Base-by-base conservation (phyloP, 768 basidiomycete genomes). In the Sporobolomyces pararoseus region DNA sequence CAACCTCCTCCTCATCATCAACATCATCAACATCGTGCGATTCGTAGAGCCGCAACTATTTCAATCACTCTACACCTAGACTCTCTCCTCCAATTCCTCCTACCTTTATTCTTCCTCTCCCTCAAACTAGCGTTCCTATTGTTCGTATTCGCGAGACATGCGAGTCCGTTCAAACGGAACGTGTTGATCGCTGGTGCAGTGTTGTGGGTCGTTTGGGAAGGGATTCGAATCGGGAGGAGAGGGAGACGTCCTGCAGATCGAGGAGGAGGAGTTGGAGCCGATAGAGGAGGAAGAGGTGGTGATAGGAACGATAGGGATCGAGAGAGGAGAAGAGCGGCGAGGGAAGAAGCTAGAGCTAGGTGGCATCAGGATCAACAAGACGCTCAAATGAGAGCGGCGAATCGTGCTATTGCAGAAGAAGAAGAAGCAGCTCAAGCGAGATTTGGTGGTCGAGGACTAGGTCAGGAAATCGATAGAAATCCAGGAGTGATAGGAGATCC, bases 41-140 rank as follows among this genome's bases (percentile, higher is more conserved):
- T 27, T 32, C 44, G 64, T 1, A 46, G 70, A 10, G 53, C 59
- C 16, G 59, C 67, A 10, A 66, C 64, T 5, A 31, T 73, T 50
- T 46, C 67, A 13, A 68, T 77, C 61, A 68, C 70, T 27, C 71
- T 77, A 69, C 75, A 77, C 71, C 60, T 77, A 57, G 75, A 75
- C 4, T 75, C 70, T 7, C 34, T 77, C 34, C 12, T 69, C 12
- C 53, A 69, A 9, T 60, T 75, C 65, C 23, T 73, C 21, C 17
- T 76, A 34, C 76, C 73, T 10, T 63, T 77, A 44, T 35, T 72
- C 50, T 65, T 73, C 69, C 69, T 77, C 42, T 32, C 67, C 17
- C 52, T 74, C 66, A 77, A 77, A 52, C 72, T 77, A 39, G 61
- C 29, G 1, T 75, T 77, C 71, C 65, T 77, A 14, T 50, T 76